These are phyloP conservation scores for Perkinsus olseni DNA, from an alignment of 169 alveolate species.

Conservation along the genomic window DNA sequence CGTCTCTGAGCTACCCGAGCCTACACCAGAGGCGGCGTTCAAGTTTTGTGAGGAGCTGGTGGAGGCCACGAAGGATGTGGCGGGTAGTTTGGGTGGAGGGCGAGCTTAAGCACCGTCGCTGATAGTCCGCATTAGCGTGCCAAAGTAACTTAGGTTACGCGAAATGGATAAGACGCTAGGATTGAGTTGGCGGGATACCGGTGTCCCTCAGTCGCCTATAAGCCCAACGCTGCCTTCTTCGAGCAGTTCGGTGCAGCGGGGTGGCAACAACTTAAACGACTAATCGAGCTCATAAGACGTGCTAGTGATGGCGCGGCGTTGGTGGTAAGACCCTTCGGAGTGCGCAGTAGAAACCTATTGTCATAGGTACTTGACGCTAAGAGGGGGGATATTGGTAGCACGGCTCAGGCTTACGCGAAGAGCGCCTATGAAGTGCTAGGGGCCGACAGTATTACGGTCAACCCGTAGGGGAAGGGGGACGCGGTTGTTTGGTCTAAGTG, in stretches of 20 bases:
- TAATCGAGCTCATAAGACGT: background rate
- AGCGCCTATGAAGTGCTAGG: conserved; percentile 20
- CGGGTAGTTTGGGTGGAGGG: conserved; percentile 13
- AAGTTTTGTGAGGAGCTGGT: conserved; percentile 26
- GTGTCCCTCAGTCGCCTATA: conserved; percentile 15
- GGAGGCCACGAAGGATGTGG: conserved; percentile 22
- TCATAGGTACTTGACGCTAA: conserved; percentile 38
- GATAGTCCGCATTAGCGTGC: too few relatives aligned
- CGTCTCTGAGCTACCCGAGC: conserved; percentile 10
- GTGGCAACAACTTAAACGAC: background rate
- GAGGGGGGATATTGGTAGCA: conserved; percentile 43
- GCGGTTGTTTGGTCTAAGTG: background rate
- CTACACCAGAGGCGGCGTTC: conserved; percentile 24
- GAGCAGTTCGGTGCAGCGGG: conserved; percentile 36
- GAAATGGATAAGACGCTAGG: too few relatives aligned
- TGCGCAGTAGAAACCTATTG: background rate
- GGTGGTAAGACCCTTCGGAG: background rate
- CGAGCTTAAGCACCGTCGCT: background rate
- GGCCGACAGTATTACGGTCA: background rate
- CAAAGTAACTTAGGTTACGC: too few relatives aligned
- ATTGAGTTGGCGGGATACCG: too few relatives aligned
- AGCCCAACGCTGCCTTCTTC: conserved; percentile 45
- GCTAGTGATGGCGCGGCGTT: conserved; percentile 20
- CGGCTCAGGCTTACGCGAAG: conserved; percentile 35
- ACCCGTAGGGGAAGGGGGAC: background rate